Percentiles rank a stretch among this genome's conserved stretches.
phyloP scores from a whole-genome alignment of 2,329 filamentous ascomycete genomes.

The Diaporthe sp. region DNA sequence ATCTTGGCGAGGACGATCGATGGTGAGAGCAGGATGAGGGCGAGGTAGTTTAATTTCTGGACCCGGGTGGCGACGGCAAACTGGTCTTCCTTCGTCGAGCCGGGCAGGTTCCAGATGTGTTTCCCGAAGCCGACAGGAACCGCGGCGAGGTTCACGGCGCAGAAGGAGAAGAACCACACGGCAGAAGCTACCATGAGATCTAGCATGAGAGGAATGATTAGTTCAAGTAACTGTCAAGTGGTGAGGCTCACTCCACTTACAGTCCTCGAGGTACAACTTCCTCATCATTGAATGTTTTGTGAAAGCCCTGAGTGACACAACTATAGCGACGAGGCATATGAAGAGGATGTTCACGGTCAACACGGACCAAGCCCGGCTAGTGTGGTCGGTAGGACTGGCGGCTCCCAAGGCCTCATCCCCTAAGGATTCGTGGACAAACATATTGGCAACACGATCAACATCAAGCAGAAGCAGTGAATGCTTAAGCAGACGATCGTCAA shows the following conservation, averaged over 20 bases:
- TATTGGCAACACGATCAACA: neutral
- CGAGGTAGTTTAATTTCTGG: constrained; percentile 44
- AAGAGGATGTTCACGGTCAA: constrained; percentile 15
- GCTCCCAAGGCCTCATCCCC: constrained; percentile 16
- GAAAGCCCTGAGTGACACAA: constrained; percentile 21
- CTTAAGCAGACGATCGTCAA: neutral
- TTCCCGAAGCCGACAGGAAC: constrained; percentile 44
- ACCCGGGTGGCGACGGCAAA: constrained; percentile 41
- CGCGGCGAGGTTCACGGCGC: constrained; percentile 24
- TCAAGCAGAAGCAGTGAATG: neutral
- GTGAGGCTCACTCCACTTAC: neutral
- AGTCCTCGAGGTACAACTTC: constrained; percentile 23
- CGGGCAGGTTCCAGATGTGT: constrained; percentile 48
- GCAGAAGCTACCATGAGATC: constrained; percentile 35
- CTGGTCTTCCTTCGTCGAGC: constrained; percentile 35
- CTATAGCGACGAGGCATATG: constrained; percentile 15
- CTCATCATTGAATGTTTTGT: constrained; percentile 17
- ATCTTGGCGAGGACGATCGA: constrained; percentile 48
- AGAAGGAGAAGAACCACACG: constrained; percentile 4
- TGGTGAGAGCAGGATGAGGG: constrained; percentile 45
- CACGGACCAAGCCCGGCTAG: constrained; percentile 19
- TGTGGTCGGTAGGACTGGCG: constrained; percentile 1
- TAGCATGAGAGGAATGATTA: neutral
- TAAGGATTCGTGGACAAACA: constrained; percentile 4
- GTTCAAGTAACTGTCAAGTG: no score